Conservation (phyloP, 352 stramenopile species). For the Globisporangium paroecandrum region DNA sequence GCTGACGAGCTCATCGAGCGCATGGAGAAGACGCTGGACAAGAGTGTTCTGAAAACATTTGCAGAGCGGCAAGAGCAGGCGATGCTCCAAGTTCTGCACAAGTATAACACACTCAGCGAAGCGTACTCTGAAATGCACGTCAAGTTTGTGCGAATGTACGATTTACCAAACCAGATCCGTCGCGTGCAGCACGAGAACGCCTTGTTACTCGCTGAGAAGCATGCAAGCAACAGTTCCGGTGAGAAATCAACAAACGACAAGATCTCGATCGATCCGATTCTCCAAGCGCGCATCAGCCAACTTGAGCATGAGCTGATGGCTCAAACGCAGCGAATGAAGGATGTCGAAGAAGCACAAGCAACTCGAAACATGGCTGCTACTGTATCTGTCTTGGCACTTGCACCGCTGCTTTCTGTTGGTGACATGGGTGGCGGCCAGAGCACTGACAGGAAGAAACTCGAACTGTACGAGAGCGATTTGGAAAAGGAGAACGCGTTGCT, state of each 20-base stretch:
- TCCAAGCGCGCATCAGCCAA: slow-evolving; percentile 39
- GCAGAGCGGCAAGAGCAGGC: slow-evolving; percentile 39
- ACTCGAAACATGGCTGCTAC: neutral
- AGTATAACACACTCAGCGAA: slow-evolving; percentile 40
- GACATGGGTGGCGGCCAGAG: neutral
- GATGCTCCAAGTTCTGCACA: slow-evolving; percentile 29
- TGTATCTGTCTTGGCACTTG: slow-evolving; percentile 12
- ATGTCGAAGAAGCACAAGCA: slow-evolving; percentile 37
- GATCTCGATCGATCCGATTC: slow-evolving; percentile 15
- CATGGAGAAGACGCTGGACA: slow-evolving; percentile 58
- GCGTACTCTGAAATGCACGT: slow-evolving; percentile 42
- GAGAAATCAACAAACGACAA: neutral
- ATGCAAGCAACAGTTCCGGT: neutral
- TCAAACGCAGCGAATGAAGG: slow-evolving; percentile 38
- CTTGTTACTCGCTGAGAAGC: slow-evolving; percentile 39
- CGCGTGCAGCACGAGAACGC: slow-evolving; percentile 46
- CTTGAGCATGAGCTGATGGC: slow-evolving; percentile 47
- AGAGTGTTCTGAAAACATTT: slow-evolving; percentile 52
- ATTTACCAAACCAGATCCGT: slow-evolving; percentile 44
- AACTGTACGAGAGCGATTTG: slow-evolving; percentile 28
- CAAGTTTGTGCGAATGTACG: slow-evolving; percentile 46
- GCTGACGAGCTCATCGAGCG: slow-evolving; percentile 59
- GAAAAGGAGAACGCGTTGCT: slow-evolving; percentile 53
- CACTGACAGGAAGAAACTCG: neutral
- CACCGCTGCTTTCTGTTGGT: neutral